Evolutionary conservation across 1,284 basidiomycete species (phyloP).

Genomic region (Ceratobasidium sp.): DNA sequence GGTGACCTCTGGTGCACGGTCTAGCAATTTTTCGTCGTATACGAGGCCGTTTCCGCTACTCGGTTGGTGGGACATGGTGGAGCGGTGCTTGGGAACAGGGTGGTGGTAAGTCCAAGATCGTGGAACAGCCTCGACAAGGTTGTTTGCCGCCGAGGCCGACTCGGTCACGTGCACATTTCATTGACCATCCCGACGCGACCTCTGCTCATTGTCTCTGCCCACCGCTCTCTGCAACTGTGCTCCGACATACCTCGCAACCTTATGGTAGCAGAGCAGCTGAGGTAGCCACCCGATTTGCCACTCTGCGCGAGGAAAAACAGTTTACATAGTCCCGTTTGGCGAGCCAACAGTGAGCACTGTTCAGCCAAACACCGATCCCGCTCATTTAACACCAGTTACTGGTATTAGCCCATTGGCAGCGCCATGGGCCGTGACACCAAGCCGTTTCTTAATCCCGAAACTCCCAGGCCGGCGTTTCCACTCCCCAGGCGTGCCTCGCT

Average conservation of each 20-base stretch:
- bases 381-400: not conserved
- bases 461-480: conserved; percentile 19
- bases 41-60: conserved; percentile 2
- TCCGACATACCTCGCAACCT: not conserved
- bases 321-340: not conserved
- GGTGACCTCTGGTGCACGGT: conserved; percentile 26
- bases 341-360: conserved; percentile 1
- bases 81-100: not conserved
- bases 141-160: not conserved
- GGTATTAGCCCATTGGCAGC: not conserved
- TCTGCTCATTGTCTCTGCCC: conserved; percentile 1
- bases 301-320: not conserved
- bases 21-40: conserved; percentile 34
- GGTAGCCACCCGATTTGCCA: not conserved
- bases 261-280: not conserved
- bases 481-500: conserved; percentile 26
- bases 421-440: conserved; percentile 36
- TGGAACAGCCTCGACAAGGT: not conserved
- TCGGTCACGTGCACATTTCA: conserved; percentile 16
- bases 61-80: conserved; percentile 14
- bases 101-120: conserved; percentile 20
- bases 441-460: conserved; percentile 9
- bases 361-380: not conserved
- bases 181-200: conserved; percentile 16
- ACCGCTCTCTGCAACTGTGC: not conserved